phyloP scores from a whole-genome alignment of 1,284 basidiomycete species.

The Ganoderma lingzhi region DNA sequence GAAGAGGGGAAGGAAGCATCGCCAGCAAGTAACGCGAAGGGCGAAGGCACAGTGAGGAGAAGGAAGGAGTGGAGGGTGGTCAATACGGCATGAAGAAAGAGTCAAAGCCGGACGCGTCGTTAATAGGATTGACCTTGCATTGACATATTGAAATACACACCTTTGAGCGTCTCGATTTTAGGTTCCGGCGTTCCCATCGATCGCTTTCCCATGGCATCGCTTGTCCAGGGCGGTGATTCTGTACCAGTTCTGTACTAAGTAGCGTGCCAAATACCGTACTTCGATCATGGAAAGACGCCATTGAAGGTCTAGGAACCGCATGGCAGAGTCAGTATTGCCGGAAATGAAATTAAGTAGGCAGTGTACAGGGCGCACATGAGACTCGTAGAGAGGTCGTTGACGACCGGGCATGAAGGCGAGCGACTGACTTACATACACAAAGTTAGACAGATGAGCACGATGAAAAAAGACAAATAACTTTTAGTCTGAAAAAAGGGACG shows the following conservation, averaged over 20 bases:
- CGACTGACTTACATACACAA: background rate
- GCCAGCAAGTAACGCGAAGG: background rate
- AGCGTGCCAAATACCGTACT: background rate
- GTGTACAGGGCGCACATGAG: background rate
- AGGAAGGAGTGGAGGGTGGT: background rate
- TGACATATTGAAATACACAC: background rate
- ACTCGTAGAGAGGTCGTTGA: background rate
- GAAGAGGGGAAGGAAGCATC: constrained; percentile 10
- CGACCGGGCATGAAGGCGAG: background rate
- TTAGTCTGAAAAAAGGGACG: background rate
- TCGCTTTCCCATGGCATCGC: background rate
- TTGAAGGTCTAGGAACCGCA: background rate
- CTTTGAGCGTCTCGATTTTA: background rate
- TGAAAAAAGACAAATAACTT: background rate
- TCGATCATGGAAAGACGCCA: background rate
- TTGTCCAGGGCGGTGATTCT: background rate
- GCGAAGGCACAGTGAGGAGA: background rate
- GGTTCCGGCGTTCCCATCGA: background rate
- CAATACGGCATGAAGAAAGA: background rate
- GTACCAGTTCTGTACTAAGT: background rate
- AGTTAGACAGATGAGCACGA: background rate
- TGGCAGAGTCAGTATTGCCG: background rate
- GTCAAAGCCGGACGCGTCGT: background rate
- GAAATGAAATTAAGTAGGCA: background rate
- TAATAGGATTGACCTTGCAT: background rate